Conservation (phyloP, 73 alveolate species). For the Durusdinium trenchii region DNA sequence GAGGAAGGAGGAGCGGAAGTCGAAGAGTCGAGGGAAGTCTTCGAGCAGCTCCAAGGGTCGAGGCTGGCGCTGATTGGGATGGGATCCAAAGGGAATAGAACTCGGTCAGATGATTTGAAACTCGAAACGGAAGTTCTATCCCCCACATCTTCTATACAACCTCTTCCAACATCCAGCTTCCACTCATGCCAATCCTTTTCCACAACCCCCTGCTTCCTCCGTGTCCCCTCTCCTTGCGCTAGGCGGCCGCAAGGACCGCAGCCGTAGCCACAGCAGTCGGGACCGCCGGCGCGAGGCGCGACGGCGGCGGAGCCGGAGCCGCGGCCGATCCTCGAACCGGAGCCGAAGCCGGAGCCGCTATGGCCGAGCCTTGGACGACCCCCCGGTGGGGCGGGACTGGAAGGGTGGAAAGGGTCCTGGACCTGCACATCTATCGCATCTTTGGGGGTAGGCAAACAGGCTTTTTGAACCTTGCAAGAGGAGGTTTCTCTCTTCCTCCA, state of each 20-base stretch:
- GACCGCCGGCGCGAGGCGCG: slow-evolving; percentile 8
- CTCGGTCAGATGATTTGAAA: neutral
- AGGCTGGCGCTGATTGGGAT: neutral
- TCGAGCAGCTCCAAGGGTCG: slow-evolving; percentile 79
- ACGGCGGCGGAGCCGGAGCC: slow-evolving; percentile 22
- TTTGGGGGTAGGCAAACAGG: neutral
- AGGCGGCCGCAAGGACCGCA: slow-evolving; percentile 54
- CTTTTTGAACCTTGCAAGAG: too few relatives aligned
- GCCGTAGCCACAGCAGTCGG: slow-evolving; percentile 20
- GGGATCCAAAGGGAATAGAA: neutral
- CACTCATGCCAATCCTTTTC: neutral
- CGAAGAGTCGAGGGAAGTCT: slow-evolving; percentile 35
- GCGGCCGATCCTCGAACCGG: slow-evolving; percentile 33
- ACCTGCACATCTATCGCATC: neutral
- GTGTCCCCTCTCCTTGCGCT: neutral
- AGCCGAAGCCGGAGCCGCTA: slow-evolving; percentile 29
- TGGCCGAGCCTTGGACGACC: neutral
- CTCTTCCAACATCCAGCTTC: too few relatives aligned
- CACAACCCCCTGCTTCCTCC: neutral
- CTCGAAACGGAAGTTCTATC: neutral
- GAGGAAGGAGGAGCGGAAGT: slow-evolving; percentile 60
- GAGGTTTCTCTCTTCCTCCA: too few relatives aligned
- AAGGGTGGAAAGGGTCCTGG: neutral
- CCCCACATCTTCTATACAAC: too few relatives aligned
- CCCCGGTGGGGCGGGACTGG: neutral